Evolutionary conservation across 179 eudicot genomes (phyloP).

Genomic region (Drosera spatulata): DNA sequence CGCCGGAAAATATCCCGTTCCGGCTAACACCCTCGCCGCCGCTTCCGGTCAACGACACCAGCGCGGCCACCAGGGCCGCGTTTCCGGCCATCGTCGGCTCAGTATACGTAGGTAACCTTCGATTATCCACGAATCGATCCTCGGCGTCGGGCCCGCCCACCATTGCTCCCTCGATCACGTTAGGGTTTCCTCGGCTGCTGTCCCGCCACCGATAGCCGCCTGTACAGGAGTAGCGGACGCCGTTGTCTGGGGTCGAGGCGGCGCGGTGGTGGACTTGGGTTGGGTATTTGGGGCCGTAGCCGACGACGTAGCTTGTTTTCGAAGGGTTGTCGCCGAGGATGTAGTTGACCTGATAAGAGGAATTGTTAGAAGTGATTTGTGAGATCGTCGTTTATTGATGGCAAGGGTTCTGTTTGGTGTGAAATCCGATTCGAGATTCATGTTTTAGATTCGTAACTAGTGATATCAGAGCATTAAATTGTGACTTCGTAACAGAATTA

Average conservation of each 20-base stretch:
- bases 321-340: slow-evolving; percentile 64
- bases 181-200: slow-evolving; percentile 42
- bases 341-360: slow-evolving; percentile 47
- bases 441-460: too few species aligned
- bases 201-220: slow-evolving; percentile 54
- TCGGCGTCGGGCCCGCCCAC: slow-evolving; percentile 71
- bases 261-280: slow-evolving; percentile 65
- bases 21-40: slow-evolving; percentile 47
- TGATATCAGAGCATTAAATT: too few species aligned
- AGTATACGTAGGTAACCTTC: slow-evolving; percentile 34
- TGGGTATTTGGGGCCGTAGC: slow-evolving; percentile 53
- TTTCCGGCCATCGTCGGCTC: slow-evolving; percentile 88
- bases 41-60: slow-evolving; percentile 45
- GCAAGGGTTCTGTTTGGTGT: too few species aligned
- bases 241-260: slow-evolving; percentile 58
- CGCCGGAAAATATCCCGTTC: slow-evolving; percentile 55
- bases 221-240: slow-evolving; percentile 39
- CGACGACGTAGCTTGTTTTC: slow-evolving; percentile 71
- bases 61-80: slow-evolving; percentile 82
- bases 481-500: too few species aligned
- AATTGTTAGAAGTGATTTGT: neutral
- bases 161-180: slow-evolving; percentile 60
- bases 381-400: neutral
- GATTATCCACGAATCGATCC: slow-evolving; percentile 42
- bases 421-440: too few species aligned